Base-by-base conservation (phyloP, 192 early-diverging fungal genomes). In the Martensiomyces pterosporus region DNA sequence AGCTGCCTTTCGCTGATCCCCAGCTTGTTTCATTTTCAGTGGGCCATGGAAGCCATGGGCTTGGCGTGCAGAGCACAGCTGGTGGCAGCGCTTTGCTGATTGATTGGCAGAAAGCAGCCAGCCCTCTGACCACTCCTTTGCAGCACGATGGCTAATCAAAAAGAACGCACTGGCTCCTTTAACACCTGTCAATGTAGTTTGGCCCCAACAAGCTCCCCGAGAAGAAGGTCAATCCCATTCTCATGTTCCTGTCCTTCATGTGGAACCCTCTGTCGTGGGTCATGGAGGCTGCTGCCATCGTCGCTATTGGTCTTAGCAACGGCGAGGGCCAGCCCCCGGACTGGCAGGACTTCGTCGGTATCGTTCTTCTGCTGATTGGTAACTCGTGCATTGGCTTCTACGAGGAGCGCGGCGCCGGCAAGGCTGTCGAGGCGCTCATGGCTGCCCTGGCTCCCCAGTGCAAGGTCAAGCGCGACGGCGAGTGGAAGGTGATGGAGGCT, bases 401-500 rank as follows among this genome's bases (percentile, higher is more conserved):
- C 54, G 90, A 95, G 76, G 93, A 95, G 69, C 85, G 86, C 50
- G 83, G 88, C 34, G 91, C 93, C 29, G 90, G 91, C 59, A 86
- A 85, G 59, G 89, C 93, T 32, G 81, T 96, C 61, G 89, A 96
- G 71, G 93, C 91, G 14, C 77, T 95, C 52, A 95, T 92, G 82
- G 89, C 85, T n/a, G 89, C 90, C 16, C 79, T 93, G 9, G 91
- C 92, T 16, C 86, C 90, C 24, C 85, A 91, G 77, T 85, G 83
- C 65, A 88, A 86, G 68, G 88, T 86, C 57, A 90, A 85, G 82
- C 85, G 92, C 64, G 80, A 92, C 67, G 85, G 86, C 66, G 68
- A 80, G 52, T 87, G 88, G 80, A 77, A 76, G 15, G 84, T 84
- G 6, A 80, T 92, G 64, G 87, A 91, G 50, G 80, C 91, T 16